These are phyloP conservation scores for Helotiales sp. DNA, from an alignment of 2,329 filamentous ascomycete species.

Conservation along the genomic window DNA sequence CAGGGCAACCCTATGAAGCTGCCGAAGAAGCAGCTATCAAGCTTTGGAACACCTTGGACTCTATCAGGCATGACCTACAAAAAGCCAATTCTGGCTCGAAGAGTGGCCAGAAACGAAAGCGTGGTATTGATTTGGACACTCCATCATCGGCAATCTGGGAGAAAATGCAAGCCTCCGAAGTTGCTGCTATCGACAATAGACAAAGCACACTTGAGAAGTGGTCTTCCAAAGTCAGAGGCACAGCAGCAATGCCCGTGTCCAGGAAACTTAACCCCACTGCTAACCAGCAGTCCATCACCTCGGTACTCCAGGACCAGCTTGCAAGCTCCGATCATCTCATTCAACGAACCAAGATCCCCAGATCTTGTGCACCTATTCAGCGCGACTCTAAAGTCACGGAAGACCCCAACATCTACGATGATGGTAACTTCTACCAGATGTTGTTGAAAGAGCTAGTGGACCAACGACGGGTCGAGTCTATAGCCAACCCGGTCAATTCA, in stretches of 20 bases:
- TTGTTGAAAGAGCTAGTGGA: constrained; percentile 92
- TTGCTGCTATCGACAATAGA: constrained; percentile 57
- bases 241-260: constrained; percentile 54
- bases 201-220: constrained; percentile 82
- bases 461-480: constrained; percentile 73
- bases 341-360: constrained; percentile 67
- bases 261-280: constrained; percentile 55
- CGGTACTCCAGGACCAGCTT: constrained; percentile 68
- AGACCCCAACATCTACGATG: constrained; percentile 76
- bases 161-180: constrained; percentile 67
- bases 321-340: constrained; percentile 65
- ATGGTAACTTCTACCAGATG: constrained; percentile 91
- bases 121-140: constrained; percentile 52
- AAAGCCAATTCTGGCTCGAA: constrained; percentile 44
- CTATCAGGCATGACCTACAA: constrained; percentile 62
- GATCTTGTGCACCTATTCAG: constrained; percentile 76
- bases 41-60: constrained; percentile 79
- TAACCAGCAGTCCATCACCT: constrained; percentile 62
- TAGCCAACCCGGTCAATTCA: constrained; percentile 40
- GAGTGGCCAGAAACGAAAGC: constrained; percentile 63
- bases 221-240: constrained; percentile 74
- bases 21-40: constrained; percentile 85
- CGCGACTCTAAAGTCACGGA: constrained; percentile 56
- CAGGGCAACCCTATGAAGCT: constrained; percentile 60
- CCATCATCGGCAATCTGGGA: constrained; percentile 70